Evolutionary conservation across 148 eudicot genomes (phyloP).

Genomic region (Silene uniflora): DNA sequence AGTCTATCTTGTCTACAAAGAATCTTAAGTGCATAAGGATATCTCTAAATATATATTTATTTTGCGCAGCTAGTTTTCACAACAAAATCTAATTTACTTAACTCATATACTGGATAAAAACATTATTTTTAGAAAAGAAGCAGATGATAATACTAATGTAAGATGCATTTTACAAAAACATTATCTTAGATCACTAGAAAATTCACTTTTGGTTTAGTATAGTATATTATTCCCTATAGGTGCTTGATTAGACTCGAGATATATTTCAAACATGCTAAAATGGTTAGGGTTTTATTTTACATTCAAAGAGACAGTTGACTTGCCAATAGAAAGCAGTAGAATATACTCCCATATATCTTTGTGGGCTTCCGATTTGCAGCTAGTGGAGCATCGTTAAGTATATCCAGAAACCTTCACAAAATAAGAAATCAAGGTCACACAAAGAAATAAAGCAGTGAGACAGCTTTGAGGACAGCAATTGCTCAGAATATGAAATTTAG

Average conservation of each 20-base stretch:
- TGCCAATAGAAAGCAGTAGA: conserved; percentile 84
- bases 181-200: neutral
- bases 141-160: neutral
- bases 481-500: neutral
- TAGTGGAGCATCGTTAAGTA: conserved; percentile 87
- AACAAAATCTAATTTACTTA: neutral
- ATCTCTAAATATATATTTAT: neutral
- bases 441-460: neutral
- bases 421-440: conserved; percentile 19
- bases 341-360: conserved; percentile 63
- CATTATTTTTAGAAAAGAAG: neutral
- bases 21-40: neutral
- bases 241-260: neutral
- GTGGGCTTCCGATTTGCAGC: conserved; percentile 85
- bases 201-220: neutral
- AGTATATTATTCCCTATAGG: neutral
- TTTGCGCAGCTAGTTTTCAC: neutral
- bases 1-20: neutral
- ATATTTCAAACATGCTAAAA: neutral
- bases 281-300: neutral
- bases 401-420: conserved; percentile 69
- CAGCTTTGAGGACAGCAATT: neutral
- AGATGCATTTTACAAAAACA: neutral
- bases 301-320: conserved; percentile 32
- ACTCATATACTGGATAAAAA: neutral